Base-by-base conservation (phyloP, 768 basidiomycete species). In the Pleurotus salmoneostramineus region DNA sequence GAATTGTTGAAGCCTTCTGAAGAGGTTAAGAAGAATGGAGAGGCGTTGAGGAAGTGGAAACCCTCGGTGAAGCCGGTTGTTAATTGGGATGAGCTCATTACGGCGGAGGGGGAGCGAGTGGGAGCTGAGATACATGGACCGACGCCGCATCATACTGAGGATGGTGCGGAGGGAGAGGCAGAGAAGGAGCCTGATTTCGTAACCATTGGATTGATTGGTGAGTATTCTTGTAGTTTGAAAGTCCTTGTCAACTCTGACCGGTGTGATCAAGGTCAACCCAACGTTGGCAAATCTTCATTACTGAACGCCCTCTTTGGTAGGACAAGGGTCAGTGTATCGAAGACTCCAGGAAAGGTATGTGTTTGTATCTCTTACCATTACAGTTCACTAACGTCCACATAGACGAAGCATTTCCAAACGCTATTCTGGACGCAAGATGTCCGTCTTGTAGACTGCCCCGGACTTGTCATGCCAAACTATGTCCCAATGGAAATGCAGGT, bases 351-450 rank as follows among this genome's bases (percentile, higher is more conserved):
- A 51, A 95, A 95, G 79, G 91, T 88, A 44, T 50, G 64, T 50
- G 21, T 15, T 54, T 33, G 1, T 43, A 27, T 15, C 15, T 44
- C 11, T 45, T 56, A 27, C 32, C 45, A 31, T 4, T 44, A 49
- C 21, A 45, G 52, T 56, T 5, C 54, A 21, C 37, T 21, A 35
- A 15, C 46, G 1, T 45, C 8, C 17, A 45, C 6, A 11, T 61
- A 90, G 92, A 97, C 94, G 3, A 97, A 96, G 72, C 94, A 97
- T 68, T 93, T 94, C 67, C 93, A 98, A 69, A 98, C 95, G 0
- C 80, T 96, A 44, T 96, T 89, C 70, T 92, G 88, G 88, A 93
- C 91, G 27, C 72, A 80, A 1, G 85, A 93, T 60, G 82, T 98
- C 60, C 89, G 93, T 47, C 80, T 98, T 6, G 93, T 94, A 37